Conservation (phyloP, 1,139 yeast species). For the Magnusiomyces ingens region DNA sequence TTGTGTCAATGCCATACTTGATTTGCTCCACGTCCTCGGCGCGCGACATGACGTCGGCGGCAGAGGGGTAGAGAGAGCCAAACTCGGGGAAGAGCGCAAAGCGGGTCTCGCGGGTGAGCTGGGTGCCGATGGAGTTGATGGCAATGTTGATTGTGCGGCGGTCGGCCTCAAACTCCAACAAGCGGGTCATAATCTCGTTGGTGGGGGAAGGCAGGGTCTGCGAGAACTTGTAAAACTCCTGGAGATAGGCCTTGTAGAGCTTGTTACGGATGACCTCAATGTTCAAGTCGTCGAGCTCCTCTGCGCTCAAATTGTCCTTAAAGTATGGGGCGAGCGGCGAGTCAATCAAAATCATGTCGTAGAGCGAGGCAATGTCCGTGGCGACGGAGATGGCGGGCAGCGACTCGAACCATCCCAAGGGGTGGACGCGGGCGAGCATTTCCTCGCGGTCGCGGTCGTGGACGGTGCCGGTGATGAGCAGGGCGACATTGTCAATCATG, state of each 20-base stretch:
- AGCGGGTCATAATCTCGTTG: slow-evolving; percentile 65
- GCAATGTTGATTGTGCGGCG: slow-evolving; percentile 89
- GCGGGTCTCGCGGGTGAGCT: slow-evolving; percentile 65
- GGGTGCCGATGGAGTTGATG: slow-evolving; percentile 80
- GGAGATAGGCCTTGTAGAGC: slow-evolving; percentile 85
- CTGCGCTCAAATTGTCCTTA: slow-evolving; percentile 84
- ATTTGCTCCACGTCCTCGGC: slow-evolving; percentile 86
- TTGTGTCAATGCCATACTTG: slow-evolving; percentile 60
- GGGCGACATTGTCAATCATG: slow-evolving; percentile 95
- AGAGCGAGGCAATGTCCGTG: slow-evolving; percentile 85
- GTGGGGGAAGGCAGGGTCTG: slow-evolving; percentile 67
- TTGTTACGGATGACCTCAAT: slow-evolving; percentile 91
- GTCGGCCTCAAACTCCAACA: slow-evolving; percentile 89
- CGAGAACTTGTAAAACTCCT: slow-evolving; percentile 72
- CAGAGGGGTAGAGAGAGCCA: slow-evolving; percentile 76
- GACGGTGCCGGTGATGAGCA: slow-evolving; percentile 94
- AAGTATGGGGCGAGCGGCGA: slow-evolving; percentile 97
- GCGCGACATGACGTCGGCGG: slow-evolving; percentile 60
- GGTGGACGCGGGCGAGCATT: slow-evolving; percentile 84
- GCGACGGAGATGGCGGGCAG: slow-evolving; percentile 92
- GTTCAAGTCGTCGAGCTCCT: slow-evolving; percentile 90
- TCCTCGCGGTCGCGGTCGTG: slow-evolving; percentile 91
- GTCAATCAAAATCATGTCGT: slow-evolving; percentile 90
- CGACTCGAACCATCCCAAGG: slow-evolving; percentile 97
- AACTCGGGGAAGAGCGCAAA: slow-evolving; percentile 64